Evolutionary conservation across 2,329 filamentous ascomycete species (phyloP).

Genomic region (Cladobotryum protrusum): DNA sequence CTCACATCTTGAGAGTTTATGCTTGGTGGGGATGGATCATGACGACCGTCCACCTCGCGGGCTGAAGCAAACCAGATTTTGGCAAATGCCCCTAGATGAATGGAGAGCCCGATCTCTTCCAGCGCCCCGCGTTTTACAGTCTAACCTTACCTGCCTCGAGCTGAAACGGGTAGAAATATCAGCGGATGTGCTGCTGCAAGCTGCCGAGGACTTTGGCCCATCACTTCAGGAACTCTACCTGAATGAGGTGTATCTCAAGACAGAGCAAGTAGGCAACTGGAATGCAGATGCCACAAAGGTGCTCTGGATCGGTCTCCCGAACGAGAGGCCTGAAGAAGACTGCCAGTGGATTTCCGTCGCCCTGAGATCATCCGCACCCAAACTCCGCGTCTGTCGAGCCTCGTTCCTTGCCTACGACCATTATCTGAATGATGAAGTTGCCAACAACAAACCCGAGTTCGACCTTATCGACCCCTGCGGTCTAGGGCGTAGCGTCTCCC

Average conservation of each 20-base stretch:
- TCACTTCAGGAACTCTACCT: conserved; percentile 40
- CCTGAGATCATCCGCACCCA: conserved; percentile 29
- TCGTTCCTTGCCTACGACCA: conserved; percentile 39
- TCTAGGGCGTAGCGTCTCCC: conserved; percentile 33
- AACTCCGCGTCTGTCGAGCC: conserved; percentile 37
- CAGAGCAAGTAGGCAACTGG: conserved; percentile 28
- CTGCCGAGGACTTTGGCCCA: conserved; percentile 28
- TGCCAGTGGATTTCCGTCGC: conserved; percentile 38
- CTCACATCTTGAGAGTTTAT: conserved; percentile 38
- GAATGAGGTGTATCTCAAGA: conserved; percentile 40
- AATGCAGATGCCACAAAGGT: conserved; percentile 28
- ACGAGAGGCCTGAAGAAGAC: conserved; percentile 30
- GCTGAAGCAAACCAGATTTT: conserved; percentile 32
- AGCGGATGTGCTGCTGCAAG: conserved; percentile 29
- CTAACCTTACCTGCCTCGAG: conserved; percentile 37
- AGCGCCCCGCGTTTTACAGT: conserved; percentile 28
- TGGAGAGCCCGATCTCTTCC: conserved; percentile 36
- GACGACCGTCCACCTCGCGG: conserved; percentile 31
- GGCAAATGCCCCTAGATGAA: conserved; percentile 30
- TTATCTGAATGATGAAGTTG: conserved; percentile 28
- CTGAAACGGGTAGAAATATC: conserved; percentile 36
- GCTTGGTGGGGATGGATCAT: conserved; percentile 40
- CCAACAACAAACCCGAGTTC: conserved; percentile 24
- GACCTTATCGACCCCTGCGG: conserved; percentile 38
- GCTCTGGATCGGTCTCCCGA: conserved; percentile 42